A percentile compares a stretch with the other conserved stretches of the same genome.
Conservation (phyloP, 306 rosid genomes). For the Glycine latifolia region DNA sequence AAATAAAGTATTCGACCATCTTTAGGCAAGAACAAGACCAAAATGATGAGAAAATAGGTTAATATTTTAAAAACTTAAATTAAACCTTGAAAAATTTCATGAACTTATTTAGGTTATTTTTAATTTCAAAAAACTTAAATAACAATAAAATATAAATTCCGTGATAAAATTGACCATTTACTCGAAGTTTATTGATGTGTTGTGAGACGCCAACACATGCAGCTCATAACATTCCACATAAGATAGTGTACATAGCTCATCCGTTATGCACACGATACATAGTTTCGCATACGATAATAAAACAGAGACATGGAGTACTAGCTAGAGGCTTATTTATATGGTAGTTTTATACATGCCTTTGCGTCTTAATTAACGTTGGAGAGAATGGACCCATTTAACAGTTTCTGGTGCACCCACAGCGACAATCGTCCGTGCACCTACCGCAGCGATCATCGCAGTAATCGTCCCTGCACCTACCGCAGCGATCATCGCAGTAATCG, state of each 20-base stretch:
- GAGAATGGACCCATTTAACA: background rate
- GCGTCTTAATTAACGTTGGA: background rate
- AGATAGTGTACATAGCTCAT: conserved; percentile 23
- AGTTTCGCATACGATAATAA: background rate
- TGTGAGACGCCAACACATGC: no score
- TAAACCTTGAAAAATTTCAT: no score
- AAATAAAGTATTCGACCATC: no score
- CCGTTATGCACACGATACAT: background rate
- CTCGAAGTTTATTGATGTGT: no score
- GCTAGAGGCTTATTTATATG: background rate
- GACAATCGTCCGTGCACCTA: conserved; percentile 32
- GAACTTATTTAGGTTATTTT: no score
- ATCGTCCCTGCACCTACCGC: conserved; percentile 40
- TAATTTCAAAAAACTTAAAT: no score
- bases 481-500: conserved; percentile 38
- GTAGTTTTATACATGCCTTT: background rate
- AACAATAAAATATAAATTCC: no score
- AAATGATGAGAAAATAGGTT: no score
- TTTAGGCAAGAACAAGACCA: no score
- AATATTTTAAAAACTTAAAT: no score
- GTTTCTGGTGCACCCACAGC: conserved; percentile 41
- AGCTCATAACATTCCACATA: no score
- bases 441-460: conserved; percentile 41
- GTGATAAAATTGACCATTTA: no score
- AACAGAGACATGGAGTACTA: background rate